Evolutionary conservation across 1,284 basidiomycete species (phyloP).

Genomic region (Malassezia japonica): DNA sequence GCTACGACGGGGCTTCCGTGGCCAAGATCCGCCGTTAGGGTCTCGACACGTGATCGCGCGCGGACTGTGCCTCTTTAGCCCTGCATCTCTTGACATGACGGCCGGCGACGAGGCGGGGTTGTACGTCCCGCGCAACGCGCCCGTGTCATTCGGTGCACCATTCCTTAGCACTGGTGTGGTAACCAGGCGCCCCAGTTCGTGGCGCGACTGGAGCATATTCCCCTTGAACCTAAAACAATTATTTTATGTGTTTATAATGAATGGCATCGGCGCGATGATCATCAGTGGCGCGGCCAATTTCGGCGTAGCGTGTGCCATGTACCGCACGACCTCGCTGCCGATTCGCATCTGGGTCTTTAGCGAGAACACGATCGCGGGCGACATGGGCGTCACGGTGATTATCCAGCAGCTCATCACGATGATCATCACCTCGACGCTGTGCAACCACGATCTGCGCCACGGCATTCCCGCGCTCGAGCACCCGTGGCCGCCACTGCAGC

Average conservation of each 20-base stretch:
- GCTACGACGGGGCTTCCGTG: no score
- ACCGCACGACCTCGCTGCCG: constrained; percentile 15
- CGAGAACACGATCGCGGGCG: constrained; percentile 36
- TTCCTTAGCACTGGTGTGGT: constrained; percentile 52
- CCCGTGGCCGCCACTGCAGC: constrained; percentile 41
- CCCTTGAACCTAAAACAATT: constrained; percentile 8
- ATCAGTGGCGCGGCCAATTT: constrained; percentile 37
- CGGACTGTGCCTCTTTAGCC: no score
- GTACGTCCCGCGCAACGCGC: constrained; percentile 1
- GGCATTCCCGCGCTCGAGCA: constrained; percentile 25
- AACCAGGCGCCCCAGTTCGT: neutral
- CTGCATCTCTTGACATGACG: neutral
- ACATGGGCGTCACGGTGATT: constrained; percentile 44
- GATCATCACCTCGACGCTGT: constrained; percentile 35
- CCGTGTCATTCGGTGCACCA: constrained; percentile 51
- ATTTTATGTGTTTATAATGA: constrained; percentile 18
- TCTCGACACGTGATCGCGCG: no score
- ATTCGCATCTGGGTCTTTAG: constrained; percentile 34
- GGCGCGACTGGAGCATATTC: constrained; percentile 14
- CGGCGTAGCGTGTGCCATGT: constrained; percentile 35
- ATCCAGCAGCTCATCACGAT: constrained; percentile 40
- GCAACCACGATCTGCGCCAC: constrained; percentile 30
- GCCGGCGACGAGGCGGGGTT: neutral
- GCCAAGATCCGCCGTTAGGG: no score
- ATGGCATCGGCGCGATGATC: constrained; percentile 14